Conservation (phyloP, 2,329 filamentous ascomycete genomes). For the Ophiostoma pallidulum region DNA sequence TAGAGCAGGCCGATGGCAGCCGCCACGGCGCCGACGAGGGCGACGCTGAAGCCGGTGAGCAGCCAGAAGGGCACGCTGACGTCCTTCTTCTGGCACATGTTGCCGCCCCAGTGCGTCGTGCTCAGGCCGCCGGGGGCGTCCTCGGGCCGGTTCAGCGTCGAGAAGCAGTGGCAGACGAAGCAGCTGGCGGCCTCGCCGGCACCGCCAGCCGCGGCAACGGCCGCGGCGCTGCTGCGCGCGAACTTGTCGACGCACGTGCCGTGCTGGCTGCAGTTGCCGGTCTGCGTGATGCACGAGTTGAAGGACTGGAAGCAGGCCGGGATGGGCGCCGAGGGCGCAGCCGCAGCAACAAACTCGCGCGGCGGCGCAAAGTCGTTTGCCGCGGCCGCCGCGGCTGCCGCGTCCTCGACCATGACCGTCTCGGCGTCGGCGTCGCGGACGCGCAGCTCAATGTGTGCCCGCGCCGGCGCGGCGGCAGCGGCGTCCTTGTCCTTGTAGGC, state of each 20-base stretch:
- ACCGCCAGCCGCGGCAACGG: no score
- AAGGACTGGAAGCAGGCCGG: constrained; percentile 67
- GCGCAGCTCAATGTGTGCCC: constrained; percentile 25
- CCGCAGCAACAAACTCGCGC: constrained; percentile 17
- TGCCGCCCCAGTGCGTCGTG: constrained; percentile 68
- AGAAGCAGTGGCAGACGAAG: constrained; percentile 68
- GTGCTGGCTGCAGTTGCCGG: constrained; percentile 73
- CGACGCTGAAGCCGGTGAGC: constrained; percentile 63
- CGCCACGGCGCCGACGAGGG: constrained; percentile 56
- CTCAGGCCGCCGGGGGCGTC: constrained; percentile 30
- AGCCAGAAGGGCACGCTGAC: constrained; percentile 85
- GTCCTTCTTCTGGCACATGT: constrained; percentile 84
- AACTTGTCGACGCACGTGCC: constrained; percentile 67
- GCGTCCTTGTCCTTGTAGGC: neutral
- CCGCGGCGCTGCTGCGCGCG: constrained; percentile 31
- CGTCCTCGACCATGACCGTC: constrained; percentile 31
- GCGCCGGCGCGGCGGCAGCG: neutral
- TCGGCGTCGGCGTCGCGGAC: constrained; percentile 36
- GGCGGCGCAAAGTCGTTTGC: constrained; percentile 10
- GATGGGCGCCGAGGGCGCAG: constrained; percentile 31
- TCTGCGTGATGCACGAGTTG: constrained; percentile 58
- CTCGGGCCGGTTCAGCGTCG: constrained; percentile 36
- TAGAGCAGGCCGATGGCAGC: constrained; percentile 72
- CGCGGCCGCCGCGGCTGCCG: constrained; percentile 6
- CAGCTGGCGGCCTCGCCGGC: constrained; percentile 36